Evolutionary conservation across 345 rosid species (phyloP).

Genomic region (Odontarrhena argentea): DNA sequence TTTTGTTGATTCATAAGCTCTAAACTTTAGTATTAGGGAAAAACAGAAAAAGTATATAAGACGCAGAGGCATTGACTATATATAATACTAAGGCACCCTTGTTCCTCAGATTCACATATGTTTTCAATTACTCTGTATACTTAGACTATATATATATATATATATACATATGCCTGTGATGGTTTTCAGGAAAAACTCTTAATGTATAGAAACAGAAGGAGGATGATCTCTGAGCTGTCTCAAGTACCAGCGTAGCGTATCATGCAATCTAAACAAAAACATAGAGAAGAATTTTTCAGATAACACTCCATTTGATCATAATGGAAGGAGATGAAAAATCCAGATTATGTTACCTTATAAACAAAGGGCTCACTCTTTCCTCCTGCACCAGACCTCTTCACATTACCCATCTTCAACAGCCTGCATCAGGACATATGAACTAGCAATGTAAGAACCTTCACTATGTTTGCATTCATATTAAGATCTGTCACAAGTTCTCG

Average conservation of each 20-base stretch:
- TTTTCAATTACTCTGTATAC: background rate
- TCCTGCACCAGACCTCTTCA: conserved; percentile 74
- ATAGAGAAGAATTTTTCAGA: background rate
- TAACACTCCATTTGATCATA: background rate
- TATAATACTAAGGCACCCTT: no score
- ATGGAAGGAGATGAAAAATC: background rate
- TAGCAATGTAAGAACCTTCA: background rate
- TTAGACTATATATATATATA: no score
- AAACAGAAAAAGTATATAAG: no score
- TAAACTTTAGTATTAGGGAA: no score
- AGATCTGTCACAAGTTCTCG: background rate
- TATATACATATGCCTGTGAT: background rate
- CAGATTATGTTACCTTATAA: conserved; percentile 55
- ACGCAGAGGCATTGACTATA: no score
- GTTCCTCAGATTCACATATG: no score
- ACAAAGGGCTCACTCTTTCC: conserved; percentile 71
- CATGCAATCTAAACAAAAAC: conserved; percentile 9
- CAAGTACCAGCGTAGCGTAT: background rate
- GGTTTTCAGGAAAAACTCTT: background rate
- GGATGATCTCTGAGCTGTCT: background rate
- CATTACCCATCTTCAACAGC: conserved; percentile 55
- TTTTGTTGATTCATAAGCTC: no score
- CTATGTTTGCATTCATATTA: background rate
- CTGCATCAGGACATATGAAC: conserved; percentile 37
- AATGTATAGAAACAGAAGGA: conserved; percentile 18